These are phyloP conservation scores for Phytophthora europaea DNA, from an alignment of 352 stramenopile species.

Conservation along the genomic window DNA sequence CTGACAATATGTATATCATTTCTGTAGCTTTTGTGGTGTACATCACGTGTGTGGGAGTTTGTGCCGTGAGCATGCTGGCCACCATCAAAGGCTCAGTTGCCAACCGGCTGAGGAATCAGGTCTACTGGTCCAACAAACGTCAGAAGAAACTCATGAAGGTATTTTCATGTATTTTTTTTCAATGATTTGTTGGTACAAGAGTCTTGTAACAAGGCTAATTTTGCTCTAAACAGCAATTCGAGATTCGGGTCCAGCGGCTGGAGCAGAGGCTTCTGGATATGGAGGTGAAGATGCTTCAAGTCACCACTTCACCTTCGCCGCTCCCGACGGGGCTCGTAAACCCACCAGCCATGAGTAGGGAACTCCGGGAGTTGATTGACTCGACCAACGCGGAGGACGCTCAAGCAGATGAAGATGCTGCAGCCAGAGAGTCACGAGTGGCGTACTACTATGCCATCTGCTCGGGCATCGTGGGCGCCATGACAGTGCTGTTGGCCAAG, in stretches of 20 bases:
- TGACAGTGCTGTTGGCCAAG: conserved; percentile 88
- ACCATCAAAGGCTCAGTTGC: conserved; percentile 91
- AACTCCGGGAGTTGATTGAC: conserved; percentile 43
- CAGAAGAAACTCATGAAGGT: conserved; percentile 87
- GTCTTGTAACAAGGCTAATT: no score
- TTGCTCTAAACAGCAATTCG: conserved; percentile 52
- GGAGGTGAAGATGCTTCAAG: conserved; percentile 66
- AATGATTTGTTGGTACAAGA: no score
- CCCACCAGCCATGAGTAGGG: conserved; percentile 39
- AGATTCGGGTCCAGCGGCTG: conserved; percentile 72
- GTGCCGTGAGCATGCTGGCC: conserved; percentile 84
- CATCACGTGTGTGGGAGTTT: conserved; percentile 79
- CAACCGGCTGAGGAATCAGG: conserved; percentile 87
- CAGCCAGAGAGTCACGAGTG: conserved; percentile 55
- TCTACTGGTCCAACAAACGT: conserved; percentile 83
- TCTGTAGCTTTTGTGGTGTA: conserved; percentile 78
- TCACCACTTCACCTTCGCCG: conserved; percentile 32
- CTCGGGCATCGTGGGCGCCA: conserved; percentile 86
- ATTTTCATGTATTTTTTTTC: background rate
- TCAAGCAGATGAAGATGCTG: conserved; percentile 46
- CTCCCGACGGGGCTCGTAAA: conserved; percentile 26
- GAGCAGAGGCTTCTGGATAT: conserved; percentile 75
- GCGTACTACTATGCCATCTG: conserved; percentile 90
- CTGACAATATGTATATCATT: background rate
- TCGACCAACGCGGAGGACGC: conserved; percentile 36